A percentile compares a stretch with the other conserved stretches of the same genome.
Evolutionary conservation across 768 basidiomycete genomes (phyloP).

Genomic region (Collybiopsis confluens): DNA sequence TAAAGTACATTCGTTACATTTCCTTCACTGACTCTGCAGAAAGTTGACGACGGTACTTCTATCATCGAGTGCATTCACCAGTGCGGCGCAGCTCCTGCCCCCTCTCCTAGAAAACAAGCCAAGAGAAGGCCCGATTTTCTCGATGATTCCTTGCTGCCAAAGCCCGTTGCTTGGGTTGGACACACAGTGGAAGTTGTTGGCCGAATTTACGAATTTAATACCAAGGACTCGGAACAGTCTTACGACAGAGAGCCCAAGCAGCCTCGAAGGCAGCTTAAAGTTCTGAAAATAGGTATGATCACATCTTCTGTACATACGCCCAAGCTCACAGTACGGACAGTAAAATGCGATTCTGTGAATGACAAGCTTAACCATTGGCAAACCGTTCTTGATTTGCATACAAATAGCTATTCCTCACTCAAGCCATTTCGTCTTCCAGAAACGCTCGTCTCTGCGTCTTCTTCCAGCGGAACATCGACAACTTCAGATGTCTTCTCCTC

Average conservation of each 20-base stretch:
- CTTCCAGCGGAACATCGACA: not conserved
- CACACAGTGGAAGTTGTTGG: slow-evolving; percentile 31
- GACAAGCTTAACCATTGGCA: slow-evolving; percentile 61
- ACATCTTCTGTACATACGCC: not conserved
- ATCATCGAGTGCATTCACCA: slow-evolving; percentile 64
- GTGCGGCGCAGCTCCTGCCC: slow-evolving; percentile 19
- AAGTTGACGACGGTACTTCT: slow-evolving; percentile 77
- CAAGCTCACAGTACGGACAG: slow-evolving; percentile 23
- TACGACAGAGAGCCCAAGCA: slow-evolving; percentile 11
- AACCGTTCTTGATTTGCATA: slow-evolving; percentile 48
- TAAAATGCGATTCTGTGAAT: slow-evolving; percentile 41
- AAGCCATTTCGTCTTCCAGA: slow-evolving; percentile 37
- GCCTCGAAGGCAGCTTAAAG: slow-evolving; percentile 34
- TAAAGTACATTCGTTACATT: not conserved
- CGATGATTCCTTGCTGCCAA: slow-evolving; percentile 17
- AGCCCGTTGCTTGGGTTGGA: slow-evolving; percentile 34
- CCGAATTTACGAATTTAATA: slow-evolving; percentile 42
- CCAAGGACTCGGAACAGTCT: slow-evolving; percentile 27
- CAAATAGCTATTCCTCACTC: slow-evolving; percentile 41
- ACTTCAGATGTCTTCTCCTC: not conserved
- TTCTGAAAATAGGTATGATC: slow-evolving; percentile 48
- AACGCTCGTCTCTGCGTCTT: slow-evolving; percentile 12
- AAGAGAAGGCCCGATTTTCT: not conserved
- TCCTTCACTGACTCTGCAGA: not conserved
- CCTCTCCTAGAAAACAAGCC: slow-evolving; percentile 16